Conservation (phyloP, 2,329 filamentous ascomycete genomes). For the Aspergillus tamarii region DNA sequence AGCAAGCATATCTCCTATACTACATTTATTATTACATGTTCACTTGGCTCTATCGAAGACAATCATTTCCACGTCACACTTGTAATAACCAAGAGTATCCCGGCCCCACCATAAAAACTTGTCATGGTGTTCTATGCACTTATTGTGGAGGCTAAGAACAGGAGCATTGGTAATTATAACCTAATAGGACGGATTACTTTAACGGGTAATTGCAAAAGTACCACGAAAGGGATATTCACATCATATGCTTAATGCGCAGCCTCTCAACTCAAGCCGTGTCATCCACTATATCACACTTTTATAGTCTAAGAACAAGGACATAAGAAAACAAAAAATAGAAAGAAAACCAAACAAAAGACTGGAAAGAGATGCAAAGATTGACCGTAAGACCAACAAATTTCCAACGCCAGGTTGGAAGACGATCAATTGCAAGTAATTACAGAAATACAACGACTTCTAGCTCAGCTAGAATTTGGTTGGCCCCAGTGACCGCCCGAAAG, state of each 20-base stretch:
- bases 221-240: constrained; percentile 32
- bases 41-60: constrained; percentile 11
- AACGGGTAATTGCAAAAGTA: constrained; percentile 10
- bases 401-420: constrained; percentile 41
- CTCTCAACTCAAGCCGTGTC: constrained; percentile 22
- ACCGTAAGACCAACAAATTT: constrained; percentile 23
- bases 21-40: constrained; percentile 12
- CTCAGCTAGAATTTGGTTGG: constrained; percentile 38
- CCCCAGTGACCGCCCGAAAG: constrained; percentile 47
- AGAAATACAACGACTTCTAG: constrained; percentile 18
- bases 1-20: constrained; percentile 14
- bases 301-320: constrained; percentile 4
- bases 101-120: constrained; percentile 10
- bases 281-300: constrained; percentile 5
- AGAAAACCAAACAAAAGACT: constrained; percentile 18
- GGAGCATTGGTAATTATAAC: neutral
- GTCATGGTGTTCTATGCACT: constrained; percentile 4
- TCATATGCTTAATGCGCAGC: constrained; percentile 42
- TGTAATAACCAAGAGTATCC: constrained; percentile 11
- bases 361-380: neutral
- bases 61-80: constrained; percentile 16
- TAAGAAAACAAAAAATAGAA: constrained; percentile 16
- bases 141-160: neutral
- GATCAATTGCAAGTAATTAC: constrained; percentile 24
- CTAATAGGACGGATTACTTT: neutral